phyloP scores from a whole-genome alignment of 2,329 filamentous ascomycete species.

The Diaporthe batatas region DNA sequence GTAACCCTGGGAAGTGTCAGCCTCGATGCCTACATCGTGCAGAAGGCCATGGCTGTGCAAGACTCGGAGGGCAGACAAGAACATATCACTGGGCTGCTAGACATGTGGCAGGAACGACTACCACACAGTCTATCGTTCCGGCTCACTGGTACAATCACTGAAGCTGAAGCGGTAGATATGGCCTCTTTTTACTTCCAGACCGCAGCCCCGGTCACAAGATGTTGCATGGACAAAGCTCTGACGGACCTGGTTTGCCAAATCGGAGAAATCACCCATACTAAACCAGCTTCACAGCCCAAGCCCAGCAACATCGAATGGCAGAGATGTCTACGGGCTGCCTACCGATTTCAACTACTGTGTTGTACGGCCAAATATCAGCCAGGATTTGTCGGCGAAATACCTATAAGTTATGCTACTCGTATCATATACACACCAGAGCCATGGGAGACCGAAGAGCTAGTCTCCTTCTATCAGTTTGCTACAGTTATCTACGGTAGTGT shows the following conservation, averaged over 20 bases:
- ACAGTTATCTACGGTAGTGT: constrained; percentile 13
- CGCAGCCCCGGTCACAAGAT: not conserved
- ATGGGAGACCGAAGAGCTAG: constrained; percentile 41
- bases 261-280: not conserved
- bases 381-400: too few relatives aligned
- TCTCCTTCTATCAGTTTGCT: constrained; percentile 33
- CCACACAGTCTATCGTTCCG: not conserved
- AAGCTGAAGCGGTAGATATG: constrained; percentile 18
- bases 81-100: not conserved
- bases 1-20: constrained; percentile 42
- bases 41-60: constrained; percentile 15
- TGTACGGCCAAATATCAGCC: not conserved
- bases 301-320: constrained; percentile 11
- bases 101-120: not conserved
- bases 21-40: constrained; percentile 40
- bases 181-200: constrained; percentile 8
- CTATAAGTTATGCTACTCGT: not conserved
- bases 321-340: constrained; percentile 34
- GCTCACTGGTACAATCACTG: not conserved
- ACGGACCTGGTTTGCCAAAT: not conserved
- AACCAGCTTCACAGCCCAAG: not conserved
- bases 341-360: constrained; percentile 40
- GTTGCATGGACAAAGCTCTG: not conserved
- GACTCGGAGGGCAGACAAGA: not conserved
- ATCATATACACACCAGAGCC: constrained; percentile 37